These are phyloP conservation scores for Leccinum longicurvipes DNA, from an alignment of 768 basidiomycete species.

Conservation along the genomic window DNA sequence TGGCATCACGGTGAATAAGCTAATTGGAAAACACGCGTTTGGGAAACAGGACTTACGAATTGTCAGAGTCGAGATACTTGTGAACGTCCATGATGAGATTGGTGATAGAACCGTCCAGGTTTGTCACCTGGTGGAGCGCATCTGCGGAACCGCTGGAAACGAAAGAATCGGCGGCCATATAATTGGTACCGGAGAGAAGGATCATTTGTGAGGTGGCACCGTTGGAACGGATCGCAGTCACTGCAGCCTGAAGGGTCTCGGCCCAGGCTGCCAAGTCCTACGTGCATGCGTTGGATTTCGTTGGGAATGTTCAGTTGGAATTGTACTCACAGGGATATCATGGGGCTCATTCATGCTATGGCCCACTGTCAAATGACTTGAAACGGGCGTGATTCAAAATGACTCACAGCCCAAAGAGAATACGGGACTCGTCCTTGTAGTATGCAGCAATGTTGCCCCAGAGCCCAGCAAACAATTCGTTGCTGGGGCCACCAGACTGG, in stretches of 20 bases:
- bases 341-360: conserved; percentile 63
- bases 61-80: conserved; percentile 58
- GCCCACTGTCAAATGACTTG: not conserved
- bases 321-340: conserved; percentile 40
- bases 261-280: conserved; percentile 47
- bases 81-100: conserved; percentile 60
- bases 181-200: conserved; percentile 58
- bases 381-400: not conserved
- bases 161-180: conserved; percentile 50
- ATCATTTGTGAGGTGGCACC: conserved; percentile 55
- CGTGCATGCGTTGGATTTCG: not conserved
- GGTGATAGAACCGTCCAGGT: conserved; percentile 43
- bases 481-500: conserved; percentile 53
- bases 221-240: conserved; percentile 53
- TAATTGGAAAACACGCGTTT: not conserved
- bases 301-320: not conserved
- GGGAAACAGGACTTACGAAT: conserved; percentile 34
- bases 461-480: conserved; percentile 49
- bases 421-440: conserved; percentile 39
- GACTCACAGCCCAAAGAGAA: conserved; percentile 50
- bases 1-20: conserved; percentile 10
- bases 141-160: conserved; percentile 48
- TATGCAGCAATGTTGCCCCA: conserved; percentile 53
- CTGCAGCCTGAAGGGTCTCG: conserved; percentile 49
- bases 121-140: conserved; percentile 43